Evolutionary conservation across 352 stramenopile genomes (phyloP), one percentile per base, ranked within the genome.

Genomic region (Elongisporangium anandrum): DNA sequence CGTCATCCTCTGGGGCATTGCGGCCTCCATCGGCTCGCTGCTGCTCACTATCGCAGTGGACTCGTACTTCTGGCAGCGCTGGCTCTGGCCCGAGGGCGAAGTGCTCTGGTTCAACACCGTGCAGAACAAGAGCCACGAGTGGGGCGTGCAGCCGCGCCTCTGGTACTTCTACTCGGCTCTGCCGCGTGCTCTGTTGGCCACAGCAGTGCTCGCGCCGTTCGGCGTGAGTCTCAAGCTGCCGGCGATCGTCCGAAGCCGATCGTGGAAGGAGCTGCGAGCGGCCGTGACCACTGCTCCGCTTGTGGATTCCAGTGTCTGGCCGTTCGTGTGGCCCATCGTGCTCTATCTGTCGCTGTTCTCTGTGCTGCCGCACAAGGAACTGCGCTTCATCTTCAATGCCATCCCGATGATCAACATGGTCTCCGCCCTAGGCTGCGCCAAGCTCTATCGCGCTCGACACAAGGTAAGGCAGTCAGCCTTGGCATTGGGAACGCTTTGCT

Each of bases 41-140:
- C 34, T 73, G 0, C 16, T 97, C 21, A 99, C 91, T 1, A 66
- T 98, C 24, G 59, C 84, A 13, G 68, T 99, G 2, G 97, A 99
- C 68, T 98, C 92, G 50, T 84, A 94, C 63, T 94, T 99, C 61
- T 99, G 96, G 94, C 80, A 86, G 64, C 82, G 87, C 9, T 96
- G 79, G 88, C 68, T 99, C 20, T 99, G 97, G 97, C 96, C 98
- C n/a, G 98, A 99, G 65, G 96, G 97, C 24, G 87, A 97, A 58
- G 98, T 99, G 9, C 84, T 99, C 24, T 99, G 94, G 72, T 99
- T 98, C 67, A 95, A 95, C 50, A 97, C 96, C 1, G 80, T 99
- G 48, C 75, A 98, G 53, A 99, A 99, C 73, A 98, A 97, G 61
- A 99, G 92, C 54, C 88, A 85, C 56, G 95, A 99, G 65, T 99